phyloP scores from a whole-genome alignment of 768 basidiomycete species.

The Artomyces pyxidatus region DNA sequence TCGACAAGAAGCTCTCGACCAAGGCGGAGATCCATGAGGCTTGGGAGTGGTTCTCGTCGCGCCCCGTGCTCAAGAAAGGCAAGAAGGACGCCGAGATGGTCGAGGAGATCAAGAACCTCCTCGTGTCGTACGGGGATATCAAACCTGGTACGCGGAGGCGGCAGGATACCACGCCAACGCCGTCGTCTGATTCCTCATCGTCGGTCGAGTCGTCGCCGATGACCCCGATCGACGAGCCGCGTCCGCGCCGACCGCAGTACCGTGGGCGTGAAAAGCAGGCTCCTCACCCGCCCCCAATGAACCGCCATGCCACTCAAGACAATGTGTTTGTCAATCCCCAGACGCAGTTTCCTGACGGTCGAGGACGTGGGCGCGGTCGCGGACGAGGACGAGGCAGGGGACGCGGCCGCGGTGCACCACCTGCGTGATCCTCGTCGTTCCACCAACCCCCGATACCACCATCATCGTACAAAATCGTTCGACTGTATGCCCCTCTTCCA shows the following conservation, averaged over 20 bases:
- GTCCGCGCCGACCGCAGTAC: background rate
- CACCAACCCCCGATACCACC: background rate
- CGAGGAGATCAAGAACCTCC: constrained; percentile 43
- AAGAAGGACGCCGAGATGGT: constrained; percentile 26
- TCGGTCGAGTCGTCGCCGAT: background rate
- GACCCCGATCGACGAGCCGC: background rate
- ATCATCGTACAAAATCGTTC: background rate
- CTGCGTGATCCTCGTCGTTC: background rate
- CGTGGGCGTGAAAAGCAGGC: background rate
- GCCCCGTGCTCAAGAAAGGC: constrained; percentile 3
- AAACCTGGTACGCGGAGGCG: constrained; percentile 9
- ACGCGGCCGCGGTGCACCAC: constrained; percentile 19
- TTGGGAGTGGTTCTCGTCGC: constrained; percentile 40
- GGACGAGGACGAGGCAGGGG: constrained; percentile 30
- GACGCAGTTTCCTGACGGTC: background rate
- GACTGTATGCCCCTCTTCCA: too few species aligned
- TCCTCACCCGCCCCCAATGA: background rate
- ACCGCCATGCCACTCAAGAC: background rate
- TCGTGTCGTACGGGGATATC: constrained; percentile 44
- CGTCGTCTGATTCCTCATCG: constrained; percentile 17
- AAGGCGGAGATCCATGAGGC: constrained; percentile 40
- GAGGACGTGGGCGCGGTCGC: constrained; percentile 28
- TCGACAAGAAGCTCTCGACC: constrained; percentile 48
- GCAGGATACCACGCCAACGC: constrained; percentile 29
- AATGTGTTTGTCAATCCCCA: background rate